Conservation (phyloP, 164 flowering plant genomes). For the Pachysandra terminalis region DNA sequence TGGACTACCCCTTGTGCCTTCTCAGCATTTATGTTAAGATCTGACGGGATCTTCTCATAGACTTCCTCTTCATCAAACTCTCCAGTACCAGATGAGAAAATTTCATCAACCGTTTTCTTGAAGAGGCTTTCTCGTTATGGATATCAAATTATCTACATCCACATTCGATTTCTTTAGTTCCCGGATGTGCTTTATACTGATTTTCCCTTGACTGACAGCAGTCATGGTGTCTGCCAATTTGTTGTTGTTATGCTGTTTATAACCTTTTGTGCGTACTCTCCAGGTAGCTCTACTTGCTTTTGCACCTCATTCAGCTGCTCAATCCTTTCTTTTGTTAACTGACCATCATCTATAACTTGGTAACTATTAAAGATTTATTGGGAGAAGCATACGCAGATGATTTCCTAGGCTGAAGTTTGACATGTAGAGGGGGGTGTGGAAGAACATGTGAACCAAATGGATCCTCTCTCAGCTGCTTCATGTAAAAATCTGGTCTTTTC, state of each 20-base stretch:
- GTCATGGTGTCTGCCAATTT: conserved; percentile 81
- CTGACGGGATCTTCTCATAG: too few relatives aligned
- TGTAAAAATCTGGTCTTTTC: too few relatives aligned
- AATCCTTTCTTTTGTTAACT: conserved; percentile 64
- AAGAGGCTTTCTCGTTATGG: conserved; percentile 68
- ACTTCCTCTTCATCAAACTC: too few relatives aligned
- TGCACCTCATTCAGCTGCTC: conserved; percentile 77
- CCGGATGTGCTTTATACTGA: conserved; percentile 74
- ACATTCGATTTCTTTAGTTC: too few relatives aligned
- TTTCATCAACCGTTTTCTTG: too few relatives aligned
- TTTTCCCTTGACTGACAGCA: conserved; percentile 67
- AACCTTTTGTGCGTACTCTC: conserved; percentile 68
- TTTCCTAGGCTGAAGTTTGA: too few relatives aligned
- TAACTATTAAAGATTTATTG: too few relatives aligned
- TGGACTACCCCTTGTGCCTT: conserved; percentile 72
- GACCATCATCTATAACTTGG: conserved; percentile 96
- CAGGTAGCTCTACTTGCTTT: conserved; percentile 79
- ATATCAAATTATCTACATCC: conserved; percentile 64
- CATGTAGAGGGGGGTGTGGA: too few relatives aligned
- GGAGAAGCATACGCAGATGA: too few relatives aligned
- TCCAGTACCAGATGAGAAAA: too few relatives aligned
- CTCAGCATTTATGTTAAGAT: conserved; percentile 64
- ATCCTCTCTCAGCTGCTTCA: too few relatives aligned
- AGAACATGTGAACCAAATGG: too few relatives aligned
- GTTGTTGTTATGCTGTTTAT: conserved; percentile 80